Conservation (phyloP, 176 grass and related monocot species). For the Leersia perrieri region DNA sequence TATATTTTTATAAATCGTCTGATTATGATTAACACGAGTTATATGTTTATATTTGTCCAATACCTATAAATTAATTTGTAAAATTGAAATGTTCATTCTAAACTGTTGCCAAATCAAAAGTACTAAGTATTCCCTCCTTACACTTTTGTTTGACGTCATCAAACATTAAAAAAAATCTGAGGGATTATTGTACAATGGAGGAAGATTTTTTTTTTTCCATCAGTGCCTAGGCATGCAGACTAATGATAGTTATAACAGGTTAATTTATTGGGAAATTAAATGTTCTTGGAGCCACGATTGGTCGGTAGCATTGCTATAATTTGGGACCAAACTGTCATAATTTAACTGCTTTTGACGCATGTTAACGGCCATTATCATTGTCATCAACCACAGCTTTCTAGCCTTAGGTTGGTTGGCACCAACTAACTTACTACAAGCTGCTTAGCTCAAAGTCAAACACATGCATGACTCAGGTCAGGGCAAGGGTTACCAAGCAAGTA, state of each 20-base stretch:
- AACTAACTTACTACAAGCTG: constrained; percentile 8
- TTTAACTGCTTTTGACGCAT: constrained; percentile 31
- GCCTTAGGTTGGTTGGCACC: constrained; percentile 19
- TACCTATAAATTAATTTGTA: too few relatives aligned
- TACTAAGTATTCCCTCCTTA: too few relatives aligned
- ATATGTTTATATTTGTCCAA: too few relatives aligned
- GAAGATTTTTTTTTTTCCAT: too few relatives aligned
- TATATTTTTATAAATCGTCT: too few relatives aligned
- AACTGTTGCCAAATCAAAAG: too few relatives aligned
- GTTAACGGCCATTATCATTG: constrained; percentile 28
- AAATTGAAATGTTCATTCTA: too few relatives aligned
- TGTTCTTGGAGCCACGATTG: background rate
- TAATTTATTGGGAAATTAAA: constrained; percentile 11
- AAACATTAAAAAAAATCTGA: too few relatives aligned
- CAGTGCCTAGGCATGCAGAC: background rate
- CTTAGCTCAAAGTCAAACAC: constrained; percentile 24
- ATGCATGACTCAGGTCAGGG: background rate
- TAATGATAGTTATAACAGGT: background rate
- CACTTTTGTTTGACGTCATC: too few relatives aligned
- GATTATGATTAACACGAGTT: too few relatives aligned
- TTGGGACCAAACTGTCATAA: background rate
- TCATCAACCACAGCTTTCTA: background rate
- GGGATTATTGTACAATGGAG: too few relatives aligned
- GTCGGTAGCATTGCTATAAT: background rate
- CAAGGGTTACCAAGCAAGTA: background rate